These are phyloP conservation scores for Cinnamomum micranthum DNA, from an alignment of 164 flowering plant species.

Conservation along the genomic window DNA sequence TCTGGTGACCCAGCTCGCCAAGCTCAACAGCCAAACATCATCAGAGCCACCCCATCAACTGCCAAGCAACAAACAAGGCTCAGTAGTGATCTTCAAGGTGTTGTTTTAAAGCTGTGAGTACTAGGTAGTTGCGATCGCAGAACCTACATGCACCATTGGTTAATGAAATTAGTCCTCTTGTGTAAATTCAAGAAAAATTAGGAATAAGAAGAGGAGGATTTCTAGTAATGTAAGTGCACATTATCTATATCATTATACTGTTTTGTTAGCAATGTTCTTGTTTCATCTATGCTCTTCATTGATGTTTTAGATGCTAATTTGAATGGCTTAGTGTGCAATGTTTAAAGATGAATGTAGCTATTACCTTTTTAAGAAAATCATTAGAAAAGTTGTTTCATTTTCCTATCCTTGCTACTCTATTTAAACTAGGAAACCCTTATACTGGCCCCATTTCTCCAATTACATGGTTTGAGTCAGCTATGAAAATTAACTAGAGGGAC, in stretches of 20 bases:
- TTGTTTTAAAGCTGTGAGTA: conserved; percentile 74
- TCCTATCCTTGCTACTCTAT: too few relatives aligned
- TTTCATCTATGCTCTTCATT: too few relatives aligned
- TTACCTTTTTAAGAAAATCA: too few relatives aligned
- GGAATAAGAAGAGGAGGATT: neutral
- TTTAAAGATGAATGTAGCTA: too few relatives aligned
- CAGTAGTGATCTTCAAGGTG: conserved; percentile 75
- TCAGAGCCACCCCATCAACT: conserved; percentile 20
- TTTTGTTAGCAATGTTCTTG: neutral
- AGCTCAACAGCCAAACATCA: conserved; percentile 25
- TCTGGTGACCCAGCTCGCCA: conserved; percentile 19
- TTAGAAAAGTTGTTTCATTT: too few relatives aligned
- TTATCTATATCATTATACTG: neutral
- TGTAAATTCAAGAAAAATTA: conserved; percentile 7
- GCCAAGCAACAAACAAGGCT: conserved; percentile 22
- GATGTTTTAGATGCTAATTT: too few relatives aligned
- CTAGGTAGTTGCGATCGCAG: conserved; percentile 41
- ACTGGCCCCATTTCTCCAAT: too few relatives aligned
- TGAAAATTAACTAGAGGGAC: too few relatives aligned
- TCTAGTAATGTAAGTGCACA: neutral
- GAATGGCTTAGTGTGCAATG: too few relatives aligned
- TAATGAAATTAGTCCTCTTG: neutral
- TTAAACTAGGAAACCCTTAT: too few relatives aligned
- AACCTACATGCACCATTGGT: neutral
- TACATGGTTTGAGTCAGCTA: too few relatives aligned